Base-by-base conservation (phyloP, 768 basidiomycete genomes). In the Psilocybe sp. region DNA sequence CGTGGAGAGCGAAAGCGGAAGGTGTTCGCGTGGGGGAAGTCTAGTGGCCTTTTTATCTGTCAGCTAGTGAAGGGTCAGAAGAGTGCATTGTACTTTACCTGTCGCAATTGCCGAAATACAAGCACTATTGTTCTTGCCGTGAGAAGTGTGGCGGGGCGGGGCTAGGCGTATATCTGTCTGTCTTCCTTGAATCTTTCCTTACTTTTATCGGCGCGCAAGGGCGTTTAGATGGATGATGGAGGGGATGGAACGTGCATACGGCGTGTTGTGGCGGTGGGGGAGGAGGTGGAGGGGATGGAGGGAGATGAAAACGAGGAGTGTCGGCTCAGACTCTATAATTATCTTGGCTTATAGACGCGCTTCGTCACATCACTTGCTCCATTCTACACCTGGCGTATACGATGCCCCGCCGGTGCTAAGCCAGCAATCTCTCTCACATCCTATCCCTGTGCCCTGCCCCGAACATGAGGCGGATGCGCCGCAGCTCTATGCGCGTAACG, bases 101-200 rank as follows among this genome's bases (percentile, higher is more conserved):
- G 51, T 46, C 43, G 55, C 31, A 36, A 41, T 52, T 49, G 50
- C 47, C 58, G 52, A 48, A 37, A 31, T 40, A 50, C 51, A 49
- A 56, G 41, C 45, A 33, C 49, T 58, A 56, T 60, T 58, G 56
- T 60, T 60, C 57, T 54, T 54, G 52, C 37, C 52, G 46, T 48
- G 47, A 41, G 50, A 44, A 55, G 53, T 46, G 55, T 28, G 23
- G 23, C 23, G 23, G 23, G 43, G 34, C 44, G 52, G 43, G 45
- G 44, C 45, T 10, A 46, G 41, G 55, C 19, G 28, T 42, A 40
- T 40, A 34, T 47, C 23, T 47, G 45, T 40, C 38, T 15, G 39
- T 34, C 34, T 15, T 40, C 36, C 18, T 23, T 41, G 16, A 15
- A 38, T 34, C 35, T 45, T 44, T 28, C n/a, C 28, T 40, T 3